Base-by-base conservation (phyloP, 2,329 filamentous ascomycete species). In the Fusarium hostae region DNA sequence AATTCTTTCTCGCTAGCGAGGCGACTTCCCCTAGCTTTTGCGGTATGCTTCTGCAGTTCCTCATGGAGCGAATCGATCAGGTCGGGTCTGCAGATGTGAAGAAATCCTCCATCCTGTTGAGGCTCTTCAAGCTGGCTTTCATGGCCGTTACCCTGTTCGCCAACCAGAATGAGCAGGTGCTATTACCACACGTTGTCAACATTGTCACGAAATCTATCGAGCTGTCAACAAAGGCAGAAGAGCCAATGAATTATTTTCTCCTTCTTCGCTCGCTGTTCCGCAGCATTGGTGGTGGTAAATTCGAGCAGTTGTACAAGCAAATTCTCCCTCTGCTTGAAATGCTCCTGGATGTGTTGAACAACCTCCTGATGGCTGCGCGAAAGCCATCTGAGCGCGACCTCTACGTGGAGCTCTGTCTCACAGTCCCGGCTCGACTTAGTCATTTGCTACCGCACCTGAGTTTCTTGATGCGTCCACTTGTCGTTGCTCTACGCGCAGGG, bases 91-190 rank as follows among this genome's bases (percentile, higher is more conserved):
- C 92, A 11, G 94, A 99, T 81, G 91, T 96, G 58, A 94, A 94
- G 78, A 97, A 95, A 81, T 95, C 96, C 0, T 95, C 94, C 9
- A 97, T 99, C 51, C 84, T 99, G 37, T 84, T 99, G 55, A 89
- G 97, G 60, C 89, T 99, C 56, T 99, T 98, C 84, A 99, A 99
- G 82, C 84, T 99, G 55, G 97, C 95, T 1, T 99, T 99, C 81
- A 99, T 99, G 96, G 97, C 97, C 0, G 96, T 99, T 41, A 99
- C 96, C 0, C 86, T 99, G 2, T 99, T 99, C 80, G 94, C 94
- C 0, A 87, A 89, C 12, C 95, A 98, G 78, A 99, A 99, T 76
- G 96, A 99, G 82, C 93, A 96, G 79, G 94, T 99, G 5, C 86
- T 99, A 18, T 86, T 98, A 58, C 97, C 97, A 0, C 96, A 99